Percentiles rank a stretch among this genome's conserved stretches.
phyloP scores from a whole-genome alignment of 106 monocot genomes.

The Allium sativum region DNA sequence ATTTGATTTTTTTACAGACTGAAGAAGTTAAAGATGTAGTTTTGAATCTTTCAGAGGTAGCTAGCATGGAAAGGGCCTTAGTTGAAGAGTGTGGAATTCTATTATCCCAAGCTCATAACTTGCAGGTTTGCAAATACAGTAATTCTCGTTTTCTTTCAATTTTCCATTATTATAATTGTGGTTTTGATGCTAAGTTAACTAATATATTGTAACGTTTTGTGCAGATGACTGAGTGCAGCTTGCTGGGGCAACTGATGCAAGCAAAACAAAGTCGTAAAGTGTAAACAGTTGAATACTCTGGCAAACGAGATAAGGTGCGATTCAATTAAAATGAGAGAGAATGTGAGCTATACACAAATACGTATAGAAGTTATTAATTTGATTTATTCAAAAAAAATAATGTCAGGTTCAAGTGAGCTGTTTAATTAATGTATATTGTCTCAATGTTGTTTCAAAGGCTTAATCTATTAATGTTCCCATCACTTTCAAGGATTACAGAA shows the following conservation, averaged over 20 bases:
- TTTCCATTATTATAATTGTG: not conserved
- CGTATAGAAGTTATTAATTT: too few relatives aligned
- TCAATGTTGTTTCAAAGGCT: too few relatives aligned
- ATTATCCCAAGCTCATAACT: constrained; percentile 35
- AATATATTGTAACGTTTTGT: not conserved
- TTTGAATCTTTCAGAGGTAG: constrained; percentile 38
- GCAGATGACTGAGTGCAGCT: constrained; percentile 30
- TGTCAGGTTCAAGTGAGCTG: too few relatives aligned
- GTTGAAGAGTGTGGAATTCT: constrained; percentile 64
- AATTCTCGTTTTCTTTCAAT: not conserved
- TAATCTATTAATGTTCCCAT: too few relatives aligned
- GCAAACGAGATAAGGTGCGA: too few relatives aligned
- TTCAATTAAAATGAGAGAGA: too few relatives aligned
- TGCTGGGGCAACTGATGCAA: constrained; percentile 38
- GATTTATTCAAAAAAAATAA: too few relatives aligned
- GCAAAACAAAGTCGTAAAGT: constrained; percentile 9
- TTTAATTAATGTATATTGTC: too few relatives aligned
- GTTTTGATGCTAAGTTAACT: not conserved
- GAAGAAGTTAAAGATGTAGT: constrained; percentile 31
- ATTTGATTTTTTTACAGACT: constrained; percentile 22
- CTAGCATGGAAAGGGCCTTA: constrained; percentile 31
- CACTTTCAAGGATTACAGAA: too few relatives aligned
- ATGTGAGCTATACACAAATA: too few relatives aligned
- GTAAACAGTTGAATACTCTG: not conserved
- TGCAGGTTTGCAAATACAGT: constrained; percentile 32